Evolutionary conservation across 2,329 filamentous ascomycete species (phyloP).

Genomic region (Aspergillus sp.): DNA sequence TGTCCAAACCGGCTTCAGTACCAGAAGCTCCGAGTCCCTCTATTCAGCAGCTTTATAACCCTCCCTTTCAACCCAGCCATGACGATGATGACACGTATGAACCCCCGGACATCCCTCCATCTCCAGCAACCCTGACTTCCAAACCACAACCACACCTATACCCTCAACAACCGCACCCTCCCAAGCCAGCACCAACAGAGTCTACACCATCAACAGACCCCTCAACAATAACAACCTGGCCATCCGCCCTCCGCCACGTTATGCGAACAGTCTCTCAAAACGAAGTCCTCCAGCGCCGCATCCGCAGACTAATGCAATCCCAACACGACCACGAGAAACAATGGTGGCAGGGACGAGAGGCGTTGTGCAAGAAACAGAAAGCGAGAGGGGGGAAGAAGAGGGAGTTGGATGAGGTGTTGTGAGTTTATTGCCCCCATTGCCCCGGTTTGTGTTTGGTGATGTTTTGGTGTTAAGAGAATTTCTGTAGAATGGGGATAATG

Average conservation of each 20-base stretch:
- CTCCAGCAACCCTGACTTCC: not conserved
- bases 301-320: constrained; percentile 54
- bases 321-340: constrained; percentile 58
- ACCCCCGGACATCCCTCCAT: constrained; percentile 9
- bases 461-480: constrained; percentile 1
- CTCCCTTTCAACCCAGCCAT: not conserved
- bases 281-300: constrained; percentile 38
- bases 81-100: constrained; percentile 10
- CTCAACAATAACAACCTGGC: constrained; percentile 46
- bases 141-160: not conserved
- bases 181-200: constrained; percentile 3
- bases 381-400: constrained; percentile 47
- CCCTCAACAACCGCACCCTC: constrained; percentile 1
- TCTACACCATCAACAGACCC: constrained; percentile 27
- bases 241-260: constrained; percentile 45
- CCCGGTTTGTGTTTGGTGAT: not conserved
- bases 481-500: not conserved
- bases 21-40: not conserved
- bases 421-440: constrained; percentile 16
- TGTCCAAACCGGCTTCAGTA: constrained; percentile 15
- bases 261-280: constrained; percentile 44
- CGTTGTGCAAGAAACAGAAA: constrained; percentile 47
- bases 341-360: constrained; percentile 52
- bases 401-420: constrained; percentile 51
- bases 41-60: not conserved